These are phyloP conservation scores for Salix suchowensis DNA, from an alignment of 345 rosid genomes.

Conservation along the genomic window DNA sequence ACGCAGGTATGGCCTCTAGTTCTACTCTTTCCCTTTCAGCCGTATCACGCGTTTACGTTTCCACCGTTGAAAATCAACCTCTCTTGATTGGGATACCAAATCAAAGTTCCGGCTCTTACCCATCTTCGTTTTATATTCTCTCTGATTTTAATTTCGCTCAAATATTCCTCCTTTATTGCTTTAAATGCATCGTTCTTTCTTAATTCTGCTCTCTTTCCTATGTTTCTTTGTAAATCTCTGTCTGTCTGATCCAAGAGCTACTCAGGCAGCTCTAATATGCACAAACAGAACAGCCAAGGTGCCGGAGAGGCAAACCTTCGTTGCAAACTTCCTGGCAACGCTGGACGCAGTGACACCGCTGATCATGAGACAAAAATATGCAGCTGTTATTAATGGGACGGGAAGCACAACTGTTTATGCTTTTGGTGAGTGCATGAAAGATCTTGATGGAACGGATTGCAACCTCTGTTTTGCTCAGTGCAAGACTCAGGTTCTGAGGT, in stretches of 20 bases:
- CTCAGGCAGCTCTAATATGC: constrained; percentile 49
- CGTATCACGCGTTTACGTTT: too few relatives aligned
- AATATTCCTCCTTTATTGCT: background rate
- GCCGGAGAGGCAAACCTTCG: constrained; percentile 36
- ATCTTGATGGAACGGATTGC: constrained; percentile 63
- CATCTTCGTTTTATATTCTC: background rate
- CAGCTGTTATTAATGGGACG: constrained; percentile 38
- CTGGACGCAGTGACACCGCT: constrained; percentile 43
- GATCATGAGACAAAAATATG: constrained; percentile 35
- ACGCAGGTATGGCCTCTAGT: background rate
- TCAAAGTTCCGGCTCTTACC: too few relatives aligned
- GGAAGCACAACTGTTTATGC: constrained; percentile 54
- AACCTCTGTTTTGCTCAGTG: constrained; percentile 72
- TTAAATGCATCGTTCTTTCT: background rate
- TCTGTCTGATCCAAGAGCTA: constrained; percentile 72
- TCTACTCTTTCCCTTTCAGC: background rate
- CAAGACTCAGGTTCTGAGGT: constrained; percentile 63
- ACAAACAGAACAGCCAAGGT: constrained; percentile 48
- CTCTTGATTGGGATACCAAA: background rate
- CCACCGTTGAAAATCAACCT: background rate
- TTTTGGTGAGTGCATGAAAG: constrained; percentile 78
- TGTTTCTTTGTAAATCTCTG: constrained; percentile 26
- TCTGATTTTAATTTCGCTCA: background rate
- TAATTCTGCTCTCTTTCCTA: constrained; percentile 14
- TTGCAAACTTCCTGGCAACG: constrained; percentile 48